phyloP scores from a whole-genome alignment of 768 basidiomycete genomes.

The Udeniomyces megalosporus region DNA sequence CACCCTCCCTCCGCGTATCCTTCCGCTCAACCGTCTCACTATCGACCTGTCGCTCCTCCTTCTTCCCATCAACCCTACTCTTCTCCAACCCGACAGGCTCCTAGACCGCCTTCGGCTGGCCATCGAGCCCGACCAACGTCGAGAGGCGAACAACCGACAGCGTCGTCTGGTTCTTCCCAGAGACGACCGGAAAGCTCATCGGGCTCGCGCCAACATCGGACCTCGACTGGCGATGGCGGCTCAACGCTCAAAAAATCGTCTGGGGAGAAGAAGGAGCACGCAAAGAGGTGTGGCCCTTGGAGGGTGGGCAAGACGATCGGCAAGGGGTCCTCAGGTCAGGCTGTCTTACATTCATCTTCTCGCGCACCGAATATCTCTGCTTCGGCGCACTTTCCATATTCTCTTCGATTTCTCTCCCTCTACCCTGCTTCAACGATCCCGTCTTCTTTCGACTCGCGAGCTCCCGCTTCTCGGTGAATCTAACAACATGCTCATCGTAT shows the following conservation, averaged over 20 bases:
- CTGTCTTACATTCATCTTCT: neutral
- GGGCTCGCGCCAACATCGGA: neutral
- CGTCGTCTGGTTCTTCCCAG: neutral
- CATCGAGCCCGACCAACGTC: neutral
- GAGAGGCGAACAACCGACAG: neutral
- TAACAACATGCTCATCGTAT: neutral
- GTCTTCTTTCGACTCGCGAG: neutral
- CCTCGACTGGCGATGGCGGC: neutral
- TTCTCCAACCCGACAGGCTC: neutral
- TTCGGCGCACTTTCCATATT: neutral
- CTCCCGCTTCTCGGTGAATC: neutral
- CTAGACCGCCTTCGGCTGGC: neutral
- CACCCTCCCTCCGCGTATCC: neutral
- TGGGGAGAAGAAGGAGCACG: conserved; percentile 20
- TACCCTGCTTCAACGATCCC: neutral
- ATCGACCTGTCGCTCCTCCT: neutral
- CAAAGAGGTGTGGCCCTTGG: conserved; percentile 52
- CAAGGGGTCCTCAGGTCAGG: conserved; percentile 59
- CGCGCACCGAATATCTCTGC: neutral
- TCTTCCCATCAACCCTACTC: neutral
- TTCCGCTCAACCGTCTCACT: neutral
- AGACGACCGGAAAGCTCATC: neutral
- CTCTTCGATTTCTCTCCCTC: neutral
- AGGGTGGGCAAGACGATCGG: conserved; percentile 72
- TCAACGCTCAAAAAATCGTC: neutral